Evolutionary conservation across 1,284 basidiomycete genomes (phyloP).

Genomic region (Rhodofomes roseus): DNA sequence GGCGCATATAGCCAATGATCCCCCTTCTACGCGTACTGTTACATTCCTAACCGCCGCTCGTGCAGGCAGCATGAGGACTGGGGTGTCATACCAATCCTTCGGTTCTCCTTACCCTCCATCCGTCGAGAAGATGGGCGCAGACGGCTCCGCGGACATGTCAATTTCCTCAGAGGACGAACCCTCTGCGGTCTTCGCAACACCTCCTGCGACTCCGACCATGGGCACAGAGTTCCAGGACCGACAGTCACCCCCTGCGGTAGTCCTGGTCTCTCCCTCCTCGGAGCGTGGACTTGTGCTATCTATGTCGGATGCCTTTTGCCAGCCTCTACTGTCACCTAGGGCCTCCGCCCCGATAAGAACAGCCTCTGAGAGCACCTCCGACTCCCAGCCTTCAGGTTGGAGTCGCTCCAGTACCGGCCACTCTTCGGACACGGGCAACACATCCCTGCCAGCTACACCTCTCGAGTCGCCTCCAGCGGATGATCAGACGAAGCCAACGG

Average conservation of each 20-base stretch:
- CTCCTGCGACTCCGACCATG: background rate
- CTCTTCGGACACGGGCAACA: background rate
- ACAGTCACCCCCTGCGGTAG: background rate
- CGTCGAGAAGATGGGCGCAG: background rate
- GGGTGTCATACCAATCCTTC: conserved; percentile 16
- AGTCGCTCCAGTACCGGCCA: background rate
- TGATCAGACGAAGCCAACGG: background rate
- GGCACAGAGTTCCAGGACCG: background rate
- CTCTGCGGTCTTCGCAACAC: background rate
- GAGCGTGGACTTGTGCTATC: background rate
- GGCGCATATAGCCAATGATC: conserved; percentile 5
- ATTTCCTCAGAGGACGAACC: background rate
- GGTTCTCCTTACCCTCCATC: conserved; percentile 16
- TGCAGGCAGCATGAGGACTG: background rate
- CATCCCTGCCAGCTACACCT: background rate
- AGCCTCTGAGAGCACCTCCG: background rate
- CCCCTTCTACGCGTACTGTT: background rate
- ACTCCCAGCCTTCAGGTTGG: background rate
- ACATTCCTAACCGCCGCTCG: background rate
- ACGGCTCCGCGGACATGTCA: background rate
- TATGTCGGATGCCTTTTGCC: background rate
- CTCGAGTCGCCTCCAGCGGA: background rate
- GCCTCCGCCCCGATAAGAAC: background rate
- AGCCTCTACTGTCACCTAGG: background rate
- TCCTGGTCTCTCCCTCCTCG: background rate